Evolutionary conservation across 1,139 yeast species (phyloP).

Genomic region (Sugiyamaella japonica): DNA sequence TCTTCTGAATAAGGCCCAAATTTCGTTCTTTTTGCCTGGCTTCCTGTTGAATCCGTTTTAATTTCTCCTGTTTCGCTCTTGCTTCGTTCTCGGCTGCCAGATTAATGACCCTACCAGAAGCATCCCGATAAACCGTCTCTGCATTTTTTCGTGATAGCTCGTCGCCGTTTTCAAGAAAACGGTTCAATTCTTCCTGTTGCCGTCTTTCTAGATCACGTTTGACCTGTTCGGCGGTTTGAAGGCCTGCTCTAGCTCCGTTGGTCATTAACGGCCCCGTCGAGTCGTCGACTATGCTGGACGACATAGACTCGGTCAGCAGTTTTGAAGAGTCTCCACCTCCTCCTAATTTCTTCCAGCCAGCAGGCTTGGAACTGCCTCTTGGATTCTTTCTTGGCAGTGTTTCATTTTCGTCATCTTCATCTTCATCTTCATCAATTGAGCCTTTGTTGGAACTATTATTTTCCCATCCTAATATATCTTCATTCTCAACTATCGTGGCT

Average conservation of each 20-base stretch:
- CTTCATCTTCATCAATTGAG: conserved; percentile 23
- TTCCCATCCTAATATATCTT: conserved; percentile 31
- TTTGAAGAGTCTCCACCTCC: conserved; percentile 34
- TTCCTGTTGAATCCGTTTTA: conserved; percentile 37
- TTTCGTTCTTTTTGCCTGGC: conserved; percentile 42
- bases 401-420: conserved; percentile 19
- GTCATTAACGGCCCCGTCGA: conserved; percentile 34
- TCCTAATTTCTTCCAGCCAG: conserved; percentile 38
- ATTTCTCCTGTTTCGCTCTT: conserved; percentile 35
- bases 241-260: conserved; percentile 48
- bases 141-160: conserved; percentile 19
- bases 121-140: conserved; percentile 61
- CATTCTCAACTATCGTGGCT: conserved; percentile 27
- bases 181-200: conserved; percentile 32
- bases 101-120: conserved; percentile 53
- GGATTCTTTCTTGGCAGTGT: neutral
- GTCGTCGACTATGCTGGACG: neutral
- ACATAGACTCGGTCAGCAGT: conserved; percentile 24
- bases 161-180: conserved; percentile 22
- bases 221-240: conserved; percentile 48
- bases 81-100: conserved; percentile 41
- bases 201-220: conserved; percentile 40
- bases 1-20: conserved; percentile 49
- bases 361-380: neutral
- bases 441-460: conserved; percentile 24